Conservation (phyloP, 257 asterid genomes). For the Parsonsia alboflavescens region DNA sequence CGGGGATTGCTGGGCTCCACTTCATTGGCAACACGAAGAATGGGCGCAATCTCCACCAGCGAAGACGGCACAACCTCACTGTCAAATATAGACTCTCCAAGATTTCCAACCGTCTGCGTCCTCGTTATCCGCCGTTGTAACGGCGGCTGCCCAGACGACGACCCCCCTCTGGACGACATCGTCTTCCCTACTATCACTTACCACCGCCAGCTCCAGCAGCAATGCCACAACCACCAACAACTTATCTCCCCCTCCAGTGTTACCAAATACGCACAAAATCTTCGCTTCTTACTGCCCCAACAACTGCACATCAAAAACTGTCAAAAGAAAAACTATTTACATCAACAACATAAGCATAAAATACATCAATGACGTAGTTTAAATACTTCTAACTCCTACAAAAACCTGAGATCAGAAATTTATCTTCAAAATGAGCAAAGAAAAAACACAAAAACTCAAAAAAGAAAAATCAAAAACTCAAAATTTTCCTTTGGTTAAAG, state of each 20-base stretch:
- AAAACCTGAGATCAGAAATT: not conserved
- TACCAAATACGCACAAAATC: conserved; percentile 8
- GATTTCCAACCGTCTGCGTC: conserved; percentile 91
- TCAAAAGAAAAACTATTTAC: not conserved
- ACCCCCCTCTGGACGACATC: conserved; percentile 66
- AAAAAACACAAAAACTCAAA: not conserved
- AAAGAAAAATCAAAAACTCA: not conserved
- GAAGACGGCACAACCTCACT: conserved; percentile 99
- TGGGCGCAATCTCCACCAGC: conserved; percentile 92
- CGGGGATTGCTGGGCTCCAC: conserved; percentile 98
- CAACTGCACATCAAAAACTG: conserved; percentile 6
- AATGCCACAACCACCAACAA: conserved; percentile 4
- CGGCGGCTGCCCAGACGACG: conserved; percentile 51
- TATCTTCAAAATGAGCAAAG: not conserved
- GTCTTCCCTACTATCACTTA: conserved; percentile 19
- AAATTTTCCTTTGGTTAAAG: not conserved
- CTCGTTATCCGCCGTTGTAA: conserved; percentile 86
- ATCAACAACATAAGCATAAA: not conserved
- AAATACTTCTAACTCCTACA: not conserved
- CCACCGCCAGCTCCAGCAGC: conserved; percentile 13
- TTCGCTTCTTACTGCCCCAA: not conserved
- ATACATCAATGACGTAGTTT: not conserved
- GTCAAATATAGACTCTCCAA: conserved; percentile 84
- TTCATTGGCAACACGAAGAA: conserved; percentile 99
- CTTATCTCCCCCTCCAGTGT: not conserved